Evolutionary conservation across 1,284 basidiomycete genomes (phyloP).

Genomic region (Ceratobasidium theobromae): DNA sequence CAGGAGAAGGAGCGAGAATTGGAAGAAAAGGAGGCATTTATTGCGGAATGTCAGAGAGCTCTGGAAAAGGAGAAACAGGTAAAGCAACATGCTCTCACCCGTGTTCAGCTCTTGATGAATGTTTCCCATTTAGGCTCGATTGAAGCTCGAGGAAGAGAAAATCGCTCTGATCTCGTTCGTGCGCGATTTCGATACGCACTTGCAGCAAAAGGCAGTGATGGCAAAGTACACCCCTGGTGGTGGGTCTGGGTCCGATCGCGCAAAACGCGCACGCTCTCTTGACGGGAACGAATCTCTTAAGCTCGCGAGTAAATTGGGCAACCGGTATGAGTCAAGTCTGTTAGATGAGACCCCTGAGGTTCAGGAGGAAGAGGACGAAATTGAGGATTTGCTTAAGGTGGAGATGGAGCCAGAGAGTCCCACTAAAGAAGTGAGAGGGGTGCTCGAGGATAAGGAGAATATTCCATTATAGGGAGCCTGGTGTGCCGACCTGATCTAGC

Average conservation of each 20-base stretch:
- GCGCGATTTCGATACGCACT: conserved; percentile 61
- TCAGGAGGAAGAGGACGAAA: conserved; percentile 26
- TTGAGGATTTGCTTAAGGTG: conserved; percentile 11
- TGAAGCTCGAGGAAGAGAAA: conserved; percentile 70
- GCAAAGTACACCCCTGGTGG: conserved; percentile 26
- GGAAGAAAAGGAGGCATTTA: conserved; percentile 70
- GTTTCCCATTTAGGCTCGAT: conserved; percentile 48
- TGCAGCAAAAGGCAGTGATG: conserved; percentile 10
- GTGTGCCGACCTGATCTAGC: neutral
- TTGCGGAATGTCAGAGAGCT: conserved; percentile 65
- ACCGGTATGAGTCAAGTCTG: neutral
- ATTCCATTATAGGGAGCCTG: conserved; percentile 1
- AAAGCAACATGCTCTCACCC: conserved; percentile 35
- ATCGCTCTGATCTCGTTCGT: conserved; percentile 74
- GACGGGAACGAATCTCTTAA: conserved; percentile 18
- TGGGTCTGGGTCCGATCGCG: neutral
- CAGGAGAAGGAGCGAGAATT: conserved; percentile 59
- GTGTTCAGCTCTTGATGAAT: neutral
- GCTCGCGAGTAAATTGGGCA: neutral
- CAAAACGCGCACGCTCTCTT: conserved; percentile 18
- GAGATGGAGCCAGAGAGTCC: conserved; percentile 10
- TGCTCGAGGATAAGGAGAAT: conserved; percentile 22
- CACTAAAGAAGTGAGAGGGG: neutral
- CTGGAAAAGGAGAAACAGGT: conserved; percentile 74
- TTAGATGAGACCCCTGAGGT: conserved; percentile 1